These are phyloP conservation scores for Cordyceps cateniannulata DNA, from an alignment of 2,329 filamentous ascomycete genomes.

Conservation along the genomic window DNA sequence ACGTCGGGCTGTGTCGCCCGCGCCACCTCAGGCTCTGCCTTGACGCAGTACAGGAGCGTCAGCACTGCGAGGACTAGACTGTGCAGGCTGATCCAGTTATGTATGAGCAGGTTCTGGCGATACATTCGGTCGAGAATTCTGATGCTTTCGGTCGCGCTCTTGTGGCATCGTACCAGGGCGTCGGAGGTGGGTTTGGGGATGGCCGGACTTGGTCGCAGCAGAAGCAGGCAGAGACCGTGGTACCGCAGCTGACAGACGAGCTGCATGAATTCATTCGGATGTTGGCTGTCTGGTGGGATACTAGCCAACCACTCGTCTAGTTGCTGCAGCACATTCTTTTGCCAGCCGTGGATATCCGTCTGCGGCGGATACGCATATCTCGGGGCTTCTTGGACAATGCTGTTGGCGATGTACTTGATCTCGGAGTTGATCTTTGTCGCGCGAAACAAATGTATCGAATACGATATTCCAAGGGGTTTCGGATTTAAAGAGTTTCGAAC, in stretches of 20 bases:
- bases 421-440: conserved; percentile 45
- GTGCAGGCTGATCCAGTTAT: conserved; percentile 44
- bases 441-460: conserved; percentile 42
- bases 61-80: conserved; percentile 41
- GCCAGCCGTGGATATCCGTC: conserved; percentile 39
- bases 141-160: conserved; percentile 35
- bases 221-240: conserved; percentile 41
- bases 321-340: conserved; percentile 32
- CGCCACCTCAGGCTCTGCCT: conserved; percentile 36
- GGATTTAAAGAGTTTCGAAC: conserved; percentile 9
- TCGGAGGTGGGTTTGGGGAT: conserved; percentile 40
- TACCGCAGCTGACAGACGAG: conserved; percentile 38
- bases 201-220: conserved; percentile 44
- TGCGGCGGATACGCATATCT: conserved; percentile 42
- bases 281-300: conserved; percentile 24
- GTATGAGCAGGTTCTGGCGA: conserved; percentile 35
- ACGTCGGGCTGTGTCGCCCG: conserved; percentile 29
- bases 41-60: conserved; percentile 45
- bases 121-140: conserved; percentile 37
- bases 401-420: conserved; percentile 51
- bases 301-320: conserved; percentile 34
- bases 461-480: conserved; percentile 28
- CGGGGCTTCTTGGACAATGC: conserved; percentile 40
- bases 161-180: conserved; percentile 34
- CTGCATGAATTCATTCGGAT: conserved; percentile 19